Conservation (phyloP, 2,329 filamentous ascomycete species). For the Colletotrichum spinosum region DNA sequence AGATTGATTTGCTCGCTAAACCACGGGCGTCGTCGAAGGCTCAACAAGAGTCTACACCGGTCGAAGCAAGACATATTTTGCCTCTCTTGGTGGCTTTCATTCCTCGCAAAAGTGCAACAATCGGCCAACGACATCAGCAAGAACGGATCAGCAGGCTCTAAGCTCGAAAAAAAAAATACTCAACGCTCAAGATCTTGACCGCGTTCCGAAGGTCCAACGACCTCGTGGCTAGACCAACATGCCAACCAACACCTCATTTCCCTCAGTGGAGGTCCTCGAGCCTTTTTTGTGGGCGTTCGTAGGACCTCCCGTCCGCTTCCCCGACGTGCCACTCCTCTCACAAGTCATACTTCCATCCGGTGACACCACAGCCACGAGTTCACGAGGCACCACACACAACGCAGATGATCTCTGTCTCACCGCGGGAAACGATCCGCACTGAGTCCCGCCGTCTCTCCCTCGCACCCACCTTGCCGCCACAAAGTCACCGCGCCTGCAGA, state of each 20-base stretch:
- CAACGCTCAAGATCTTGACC: too few relatives aligned
- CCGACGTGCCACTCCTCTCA: background rate
- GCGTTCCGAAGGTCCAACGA: too few relatives aligned
- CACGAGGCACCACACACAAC: conserved; percentile 9
- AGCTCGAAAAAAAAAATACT: too few relatives aligned
- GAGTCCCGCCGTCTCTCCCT: conserved; percentile 11
- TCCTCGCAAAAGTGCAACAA: conserved; percentile 1
- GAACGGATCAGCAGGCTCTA: background rate
- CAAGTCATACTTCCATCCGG: background rate
- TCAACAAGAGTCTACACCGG: background rate
- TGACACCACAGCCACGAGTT: conserved; percentile 30
- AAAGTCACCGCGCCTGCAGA: too few relatives aligned
- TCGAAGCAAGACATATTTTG: conserved; percentile 11
- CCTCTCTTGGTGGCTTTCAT: conserved; percentile 1
- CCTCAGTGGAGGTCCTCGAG: background rate
- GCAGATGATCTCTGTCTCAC: conserved; percentile 24
- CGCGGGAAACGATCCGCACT: conserved; percentile 29
- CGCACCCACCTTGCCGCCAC: background rate
- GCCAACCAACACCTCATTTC: too few relatives aligned
- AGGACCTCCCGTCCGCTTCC: background rate
- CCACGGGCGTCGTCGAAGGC: background rate
- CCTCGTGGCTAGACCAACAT: too few relatives aligned
- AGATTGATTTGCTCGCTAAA: conserved; percentile 2
- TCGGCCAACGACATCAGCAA: background rate
- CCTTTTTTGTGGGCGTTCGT: background rate